phyloP scores from a whole-genome alignment of 2,329 filamentous ascomycete species.

The Fonsecaea pedrosoi region DNA sequence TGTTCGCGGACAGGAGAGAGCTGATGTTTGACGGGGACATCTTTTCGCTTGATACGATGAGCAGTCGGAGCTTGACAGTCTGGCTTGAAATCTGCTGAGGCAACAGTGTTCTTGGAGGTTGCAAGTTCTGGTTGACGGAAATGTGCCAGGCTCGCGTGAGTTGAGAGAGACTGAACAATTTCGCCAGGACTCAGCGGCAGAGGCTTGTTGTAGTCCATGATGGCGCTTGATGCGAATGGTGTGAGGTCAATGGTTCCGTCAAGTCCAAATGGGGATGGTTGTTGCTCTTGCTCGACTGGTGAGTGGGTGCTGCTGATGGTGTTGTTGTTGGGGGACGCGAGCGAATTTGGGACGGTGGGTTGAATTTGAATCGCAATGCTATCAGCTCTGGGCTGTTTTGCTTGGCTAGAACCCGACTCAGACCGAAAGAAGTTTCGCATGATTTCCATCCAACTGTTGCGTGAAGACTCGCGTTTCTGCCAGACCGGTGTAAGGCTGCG shows the following conservation, averaged over 20 bases:
- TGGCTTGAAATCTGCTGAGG: neutral
- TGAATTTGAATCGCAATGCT: constrained; percentile 16
- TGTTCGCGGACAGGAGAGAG: constrained; percentile 8
- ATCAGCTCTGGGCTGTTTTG: constrained; percentile 19
- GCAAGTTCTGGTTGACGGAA: neutral
- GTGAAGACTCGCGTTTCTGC: constrained; percentile 32
- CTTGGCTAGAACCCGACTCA: constrained; percentile 20
- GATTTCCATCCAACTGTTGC: constrained; percentile 32
- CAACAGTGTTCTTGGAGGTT: neutral
- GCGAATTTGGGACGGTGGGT: constrained; percentile 4
- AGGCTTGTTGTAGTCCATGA: constrained; percentile 33
- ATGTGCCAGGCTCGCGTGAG: neutral
- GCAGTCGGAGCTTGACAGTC: constrained; percentile 2
- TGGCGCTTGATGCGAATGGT: constrained; percentile 3
- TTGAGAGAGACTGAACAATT: constrained; percentile 14
- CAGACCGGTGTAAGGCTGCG: constrained; percentile 29
- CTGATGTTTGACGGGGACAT: constrained; percentile 8
- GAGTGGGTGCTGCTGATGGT: neutral
- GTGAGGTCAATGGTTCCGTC: constrained; percentile 30
- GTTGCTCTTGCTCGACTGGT: neutral
- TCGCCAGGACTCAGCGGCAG: constrained; percentile 35
- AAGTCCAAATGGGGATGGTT: constrained; percentile 22
- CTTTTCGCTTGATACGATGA: constrained; percentile 7
- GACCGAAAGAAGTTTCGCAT: constrained; percentile 31
- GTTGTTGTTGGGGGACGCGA: neutral